phyloP scores from a whole-genome alignment of 345 rosid genomes.

The Salix udensis region DNA sequence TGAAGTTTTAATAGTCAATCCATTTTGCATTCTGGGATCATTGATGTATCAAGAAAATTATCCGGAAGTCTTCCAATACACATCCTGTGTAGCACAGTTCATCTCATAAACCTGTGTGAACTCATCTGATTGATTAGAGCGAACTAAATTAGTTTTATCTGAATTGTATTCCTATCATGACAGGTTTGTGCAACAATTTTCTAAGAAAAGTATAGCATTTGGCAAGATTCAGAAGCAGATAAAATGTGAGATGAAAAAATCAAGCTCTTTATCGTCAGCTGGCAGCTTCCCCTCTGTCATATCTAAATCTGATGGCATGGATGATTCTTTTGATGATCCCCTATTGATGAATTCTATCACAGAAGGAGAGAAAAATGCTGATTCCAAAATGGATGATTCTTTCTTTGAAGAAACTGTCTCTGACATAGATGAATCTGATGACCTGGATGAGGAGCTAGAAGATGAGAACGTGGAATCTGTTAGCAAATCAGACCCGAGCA shows the following conservation, averaged over 20 bases:
- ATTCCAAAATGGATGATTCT: constrained; percentile 18
- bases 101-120: neutral
- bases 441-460: constrained; percentile 30
- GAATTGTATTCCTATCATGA: constrained; percentile 5
- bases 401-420: constrained; percentile 17
- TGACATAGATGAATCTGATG: constrained; percentile 6
- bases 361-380: constrained; percentile 7
- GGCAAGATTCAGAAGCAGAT: constrained; percentile 75
- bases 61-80: neutral
- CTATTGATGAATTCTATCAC: constrained; percentile 17
- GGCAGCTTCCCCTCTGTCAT: constrained; percentile 10
- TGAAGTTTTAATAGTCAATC: neutral
- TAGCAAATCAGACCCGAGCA: constrained; percentile 15
- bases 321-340: constrained; percentile 1
- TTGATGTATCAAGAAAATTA: neutral
- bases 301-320: too few relatives aligned
- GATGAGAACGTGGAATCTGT: constrained; percentile 35
- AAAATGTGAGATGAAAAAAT: constrained; percentile 49
- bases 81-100: neutral
- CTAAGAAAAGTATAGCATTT: constrained; percentile 47
- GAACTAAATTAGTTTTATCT: constrained; percentile 1
- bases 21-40: neutral
- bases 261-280: constrained; percentile 20
- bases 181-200: constrained; percentile 71
- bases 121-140: neutral